Evolutionary conservation across 768 basidiomycete genomes (phyloP).

Genomic region (Fistulinella prunicolor): DNA sequence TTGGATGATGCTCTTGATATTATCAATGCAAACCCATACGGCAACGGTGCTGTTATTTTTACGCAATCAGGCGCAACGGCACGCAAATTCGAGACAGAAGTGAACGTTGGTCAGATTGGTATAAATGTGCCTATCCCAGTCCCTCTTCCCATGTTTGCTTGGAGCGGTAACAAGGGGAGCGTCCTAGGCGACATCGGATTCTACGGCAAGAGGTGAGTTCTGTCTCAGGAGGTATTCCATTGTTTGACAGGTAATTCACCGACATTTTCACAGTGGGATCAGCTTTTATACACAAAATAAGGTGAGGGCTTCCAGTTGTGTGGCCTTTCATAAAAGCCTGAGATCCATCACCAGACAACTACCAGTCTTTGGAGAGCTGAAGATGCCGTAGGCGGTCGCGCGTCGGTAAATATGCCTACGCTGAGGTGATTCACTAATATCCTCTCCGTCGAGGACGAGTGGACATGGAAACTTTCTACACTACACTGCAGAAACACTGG

Average conservation of each 20-base stretch:
- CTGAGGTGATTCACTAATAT: slow-evolving; percentile 37
- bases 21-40: slow-evolving; percentile 87
- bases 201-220: slow-evolving; percentile 76
- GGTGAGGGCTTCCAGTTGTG: slow-evolving; percentile 36
- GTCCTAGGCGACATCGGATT: slow-evolving; percentile 85
- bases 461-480: slow-evolving; percentile 8
- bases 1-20: slow-evolving; percentile 88
- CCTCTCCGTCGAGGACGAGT: not conserved
- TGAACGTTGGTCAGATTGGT: slow-evolving; percentile 91
- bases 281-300: slow-evolving; percentile 98
- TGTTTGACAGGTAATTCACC: not conserved
- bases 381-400: slow-evolving; percentile 73
- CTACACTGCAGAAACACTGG: not conserved
- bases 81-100: slow-evolving; percentile 83
- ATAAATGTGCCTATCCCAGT: slow-evolving; percentile 94
- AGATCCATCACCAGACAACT: slow-evolving; percentile 57
- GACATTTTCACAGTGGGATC: slow-evolving; percentile 55
- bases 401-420: slow-evolving; percentile 87
- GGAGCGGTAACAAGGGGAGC: slow-evolving; percentile 93
- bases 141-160: slow-evolving; percentile 91
- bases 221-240: not conserved
- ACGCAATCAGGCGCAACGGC: slow-evolving; percentile 96
- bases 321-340: not conserved
- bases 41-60: slow-evolving; percentile 94
- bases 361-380: slow-evolving; percentile 92